Evolutionary conservation across 345 rosid species (phyloP).

Genomic region (Eucalyptus sp.): DNA sequence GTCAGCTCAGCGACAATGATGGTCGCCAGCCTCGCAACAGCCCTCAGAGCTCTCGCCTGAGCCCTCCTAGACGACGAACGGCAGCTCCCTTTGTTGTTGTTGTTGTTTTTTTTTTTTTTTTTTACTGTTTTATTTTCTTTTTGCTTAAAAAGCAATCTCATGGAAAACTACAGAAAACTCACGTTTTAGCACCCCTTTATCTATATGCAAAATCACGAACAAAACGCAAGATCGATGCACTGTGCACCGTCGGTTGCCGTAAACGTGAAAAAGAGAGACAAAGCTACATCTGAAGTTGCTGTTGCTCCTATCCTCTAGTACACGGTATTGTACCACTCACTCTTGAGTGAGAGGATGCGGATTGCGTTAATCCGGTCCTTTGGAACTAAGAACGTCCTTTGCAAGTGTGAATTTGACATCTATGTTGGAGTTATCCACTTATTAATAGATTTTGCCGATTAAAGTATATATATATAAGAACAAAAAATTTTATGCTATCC

Average conservation of each 20-base stretch:
- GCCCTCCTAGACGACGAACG: neutral
- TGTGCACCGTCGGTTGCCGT: neutral
- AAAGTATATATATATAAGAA: neutral
- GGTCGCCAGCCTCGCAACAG: neutral
- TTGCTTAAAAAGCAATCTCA: neutral
- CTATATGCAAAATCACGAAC: neutral
- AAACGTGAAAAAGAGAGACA: neutral
- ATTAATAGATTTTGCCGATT: neutral
- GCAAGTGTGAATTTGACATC: accelerated
- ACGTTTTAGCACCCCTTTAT: neutral
- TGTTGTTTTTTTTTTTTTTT: neutral
- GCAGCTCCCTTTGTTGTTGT: neutral
- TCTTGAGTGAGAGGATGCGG: neutral
- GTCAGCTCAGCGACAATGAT: too few species aligned
- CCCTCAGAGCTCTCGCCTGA: neutral
- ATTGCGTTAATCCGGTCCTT: neutral
- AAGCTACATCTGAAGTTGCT: neutral
- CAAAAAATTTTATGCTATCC: accelerated
- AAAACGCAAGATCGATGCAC: neutral
- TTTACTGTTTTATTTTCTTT: neutral
- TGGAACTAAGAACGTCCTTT: neutral
- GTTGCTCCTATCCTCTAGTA: neutral
- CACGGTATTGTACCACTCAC: neutral
- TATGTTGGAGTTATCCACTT: neutral
- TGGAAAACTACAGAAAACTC: neutral